Evolutionary conservation across 768 basidiomycete species (phyloP).

Genomic region (Phaeolepiota aurea): DNA sequence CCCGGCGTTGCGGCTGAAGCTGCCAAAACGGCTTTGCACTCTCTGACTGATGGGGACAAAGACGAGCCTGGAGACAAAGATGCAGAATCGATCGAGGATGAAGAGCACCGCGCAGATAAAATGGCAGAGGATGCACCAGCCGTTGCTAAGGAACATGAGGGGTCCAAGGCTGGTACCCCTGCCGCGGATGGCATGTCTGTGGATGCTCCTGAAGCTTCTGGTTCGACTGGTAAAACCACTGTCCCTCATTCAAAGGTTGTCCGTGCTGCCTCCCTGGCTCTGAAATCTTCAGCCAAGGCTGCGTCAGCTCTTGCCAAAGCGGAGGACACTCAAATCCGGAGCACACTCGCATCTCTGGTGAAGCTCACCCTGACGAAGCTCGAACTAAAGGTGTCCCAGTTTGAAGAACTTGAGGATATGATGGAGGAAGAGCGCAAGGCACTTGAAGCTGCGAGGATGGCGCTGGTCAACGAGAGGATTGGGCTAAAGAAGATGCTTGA

Average conservation of each 20-base stretch:
- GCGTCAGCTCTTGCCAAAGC: constrained; percentile 73
- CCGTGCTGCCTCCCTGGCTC: constrained; percentile 79
- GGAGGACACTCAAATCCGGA: constrained; percentile 75
- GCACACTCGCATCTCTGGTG: constrained; percentile 76
- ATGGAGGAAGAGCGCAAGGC: constrained; percentile 85
- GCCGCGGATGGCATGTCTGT: constrained; percentile 6
- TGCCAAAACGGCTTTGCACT: constrained; percentile 82
- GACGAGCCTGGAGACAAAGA: constrained; percentile 20
- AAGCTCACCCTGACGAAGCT: constrained; percentile 81
- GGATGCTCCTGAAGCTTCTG: constrained; percentile 3
- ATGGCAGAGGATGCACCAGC: constrained; percentile 34
- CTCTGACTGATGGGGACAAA: constrained; percentile 57
- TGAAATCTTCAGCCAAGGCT: constrained; percentile 83
- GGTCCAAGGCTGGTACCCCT: constrained; percentile 25
- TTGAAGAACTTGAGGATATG: constrained; percentile 88
- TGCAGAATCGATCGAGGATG: constrained; percentile 19
- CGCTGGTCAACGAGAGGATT: constrained; percentile 72
- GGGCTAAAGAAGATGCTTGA: constrained; percentile 68
- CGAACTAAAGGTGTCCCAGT: constrained; percentile 90
- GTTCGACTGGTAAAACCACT: constrained; percentile 27
- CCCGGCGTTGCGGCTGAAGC: constrained; percentile 91
- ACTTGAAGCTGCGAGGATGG: constrained; percentile 75
- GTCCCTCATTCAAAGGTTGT: constrained; percentile 69
- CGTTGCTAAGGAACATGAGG: constrained; percentile 13
- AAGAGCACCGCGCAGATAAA: constrained; percentile 23